These are phyloP conservation scores for Lonicera japonica DNA, from an alignment of 129 eudicot genomes.

Conservation along the genomic window DNA sequence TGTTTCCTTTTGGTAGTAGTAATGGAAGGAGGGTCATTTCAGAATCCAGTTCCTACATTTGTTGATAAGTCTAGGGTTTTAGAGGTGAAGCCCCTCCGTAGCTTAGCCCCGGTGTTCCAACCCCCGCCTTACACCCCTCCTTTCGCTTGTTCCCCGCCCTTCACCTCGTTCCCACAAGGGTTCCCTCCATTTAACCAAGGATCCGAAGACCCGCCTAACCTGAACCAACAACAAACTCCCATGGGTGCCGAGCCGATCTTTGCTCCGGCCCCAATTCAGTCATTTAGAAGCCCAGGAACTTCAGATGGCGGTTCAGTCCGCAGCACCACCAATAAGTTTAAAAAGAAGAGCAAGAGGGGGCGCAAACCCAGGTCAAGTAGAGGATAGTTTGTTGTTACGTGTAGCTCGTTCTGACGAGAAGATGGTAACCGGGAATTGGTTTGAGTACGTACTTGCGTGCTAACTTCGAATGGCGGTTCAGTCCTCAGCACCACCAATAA, in stretches of 20 bases:
- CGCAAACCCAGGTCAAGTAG: conserved; percentile 13
- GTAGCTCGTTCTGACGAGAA: conserved; percentile 26
- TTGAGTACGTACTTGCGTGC: conserved; percentile 28
- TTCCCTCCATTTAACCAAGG: conserved; percentile 33
- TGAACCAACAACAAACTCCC: conserved; percentile 19
- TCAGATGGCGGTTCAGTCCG: conserved; percentile 26
- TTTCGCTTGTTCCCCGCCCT: conserved; percentile 41
- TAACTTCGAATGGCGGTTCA: too few species aligned
- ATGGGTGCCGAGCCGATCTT: conserved; percentile 23
- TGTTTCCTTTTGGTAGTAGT: neutral
- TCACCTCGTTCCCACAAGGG: conserved; percentile 50
- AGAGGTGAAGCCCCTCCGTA: conserved; percentile 45
- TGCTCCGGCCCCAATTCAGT: conserved; percentile 18
- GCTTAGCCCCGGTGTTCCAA: conserved; percentile 42
- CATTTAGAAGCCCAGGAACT: conserved; percentile 26
- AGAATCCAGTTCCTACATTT: conserved; percentile 25
- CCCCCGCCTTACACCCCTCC: conserved; percentile 39
- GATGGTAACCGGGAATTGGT: conserved; percentile 46
- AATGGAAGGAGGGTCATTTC: conserved; percentile 12
- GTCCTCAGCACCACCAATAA: too few species aligned
- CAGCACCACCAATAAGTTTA: conserved; percentile 11
- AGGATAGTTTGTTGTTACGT: conserved; percentile 24
- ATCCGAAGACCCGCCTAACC: neutral
- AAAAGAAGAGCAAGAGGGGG: conserved; percentile 14
- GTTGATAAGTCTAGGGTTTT: conserved; percentile 46